These are phyloP conservation scores for Entomortierella lignicola DNA, from an alignment of 192 early-diverging fungal genomes.

Conservation along the genomic window DNA sequence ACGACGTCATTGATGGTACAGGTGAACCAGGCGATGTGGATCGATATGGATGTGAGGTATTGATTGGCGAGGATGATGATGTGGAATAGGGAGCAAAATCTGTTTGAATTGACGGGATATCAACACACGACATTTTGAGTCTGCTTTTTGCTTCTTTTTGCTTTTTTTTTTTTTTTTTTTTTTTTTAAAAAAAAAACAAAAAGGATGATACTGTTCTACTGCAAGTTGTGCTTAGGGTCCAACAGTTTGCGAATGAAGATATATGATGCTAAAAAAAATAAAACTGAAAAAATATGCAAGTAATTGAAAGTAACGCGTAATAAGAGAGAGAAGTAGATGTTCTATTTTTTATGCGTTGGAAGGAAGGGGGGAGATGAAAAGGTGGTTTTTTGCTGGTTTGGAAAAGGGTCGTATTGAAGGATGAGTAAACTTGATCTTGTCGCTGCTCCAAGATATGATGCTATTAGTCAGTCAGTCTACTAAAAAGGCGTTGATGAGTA, in stretches of 20 bases:
- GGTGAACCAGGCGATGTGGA: slow-evolving; percentile 20
- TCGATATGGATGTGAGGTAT: slow-evolving; percentile 14
- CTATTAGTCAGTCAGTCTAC: too few relatives aligned
- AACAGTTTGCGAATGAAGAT: background rate
- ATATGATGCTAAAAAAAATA: background rate
- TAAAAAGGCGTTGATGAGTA: too few relatives aligned
- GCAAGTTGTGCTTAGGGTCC: background rate
- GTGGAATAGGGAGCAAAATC: slow-evolving; percentile 24
- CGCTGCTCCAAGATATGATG: too few relatives aligned
- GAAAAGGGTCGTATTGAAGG: too few relatives aligned
- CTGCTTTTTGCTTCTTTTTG: too few relatives aligned
- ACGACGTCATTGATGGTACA: slow-evolving; percentile 17
- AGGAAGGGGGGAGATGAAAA: too few relatives aligned
- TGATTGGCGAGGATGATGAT: slow-evolving; percentile 3
- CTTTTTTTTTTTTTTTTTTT: background rate
- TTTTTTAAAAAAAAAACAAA: background rate
- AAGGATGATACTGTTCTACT: slow-evolving; percentile 6
- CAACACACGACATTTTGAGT: slow-evolving; percentile 34
- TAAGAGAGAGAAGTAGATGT: background rate
- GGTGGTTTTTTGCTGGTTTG: too few relatives aligned
- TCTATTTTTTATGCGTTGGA: too few relatives aligned
- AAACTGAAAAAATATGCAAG: background rate
- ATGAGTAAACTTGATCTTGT: too few relatives aligned
- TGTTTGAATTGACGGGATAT: slow-evolving; percentile 37
- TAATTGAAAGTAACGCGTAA: background rate